Conservation (phyloP, 148 eudicot species). For the Arctostaphylos glauca region DNA sequence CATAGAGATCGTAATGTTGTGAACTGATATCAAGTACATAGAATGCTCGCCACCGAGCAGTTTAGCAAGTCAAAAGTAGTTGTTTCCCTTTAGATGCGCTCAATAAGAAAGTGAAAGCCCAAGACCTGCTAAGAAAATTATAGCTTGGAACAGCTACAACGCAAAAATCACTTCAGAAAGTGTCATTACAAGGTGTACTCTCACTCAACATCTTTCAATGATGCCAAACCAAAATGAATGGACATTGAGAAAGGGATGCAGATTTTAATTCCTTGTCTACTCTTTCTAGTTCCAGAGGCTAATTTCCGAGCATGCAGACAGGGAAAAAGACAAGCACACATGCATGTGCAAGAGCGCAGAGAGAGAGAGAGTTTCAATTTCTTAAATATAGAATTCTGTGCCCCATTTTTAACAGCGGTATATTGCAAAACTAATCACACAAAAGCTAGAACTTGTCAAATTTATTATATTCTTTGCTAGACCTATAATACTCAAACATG, state of each 20-base stretch:
- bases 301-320: neutral
- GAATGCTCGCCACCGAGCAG: neutral
- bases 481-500: neutral
- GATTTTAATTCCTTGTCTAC: no score
- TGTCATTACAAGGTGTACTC: neutral
- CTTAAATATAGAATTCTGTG: neutral
- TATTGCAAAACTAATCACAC: constrained; percentile 6
- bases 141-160: neutral
- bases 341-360: neutral
- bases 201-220: neutral
- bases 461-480: neutral
- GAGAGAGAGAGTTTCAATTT: neutral
- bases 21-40: neutral
- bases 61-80: neutral
- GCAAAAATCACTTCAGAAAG: neutral
- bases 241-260: neutral
- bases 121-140: neutral
- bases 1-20: neutral
- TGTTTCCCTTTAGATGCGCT: neutral
- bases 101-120: neutral
- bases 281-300: no score
- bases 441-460: neutral
- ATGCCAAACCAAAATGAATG: neutral
- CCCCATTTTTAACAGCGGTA: neutral
- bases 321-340: neutral